phyloP scores from a whole-genome alignment of 805 yeast genomes.

The Yarrowia sp. region DNA sequence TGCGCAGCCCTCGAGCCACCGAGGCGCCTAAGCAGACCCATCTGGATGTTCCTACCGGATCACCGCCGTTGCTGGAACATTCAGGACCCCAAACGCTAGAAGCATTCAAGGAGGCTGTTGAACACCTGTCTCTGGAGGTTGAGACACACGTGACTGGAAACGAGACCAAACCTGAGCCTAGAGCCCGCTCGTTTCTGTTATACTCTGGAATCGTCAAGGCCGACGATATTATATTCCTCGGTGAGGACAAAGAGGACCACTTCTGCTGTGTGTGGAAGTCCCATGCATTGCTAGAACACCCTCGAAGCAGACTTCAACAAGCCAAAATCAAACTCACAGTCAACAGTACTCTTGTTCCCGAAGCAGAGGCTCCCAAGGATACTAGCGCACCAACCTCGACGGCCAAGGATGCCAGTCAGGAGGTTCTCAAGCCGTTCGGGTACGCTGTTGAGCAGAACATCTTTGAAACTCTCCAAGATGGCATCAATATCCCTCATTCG shows the following conservation, averaged over 20 bases:
- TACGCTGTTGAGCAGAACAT: conserved; percentile 29
- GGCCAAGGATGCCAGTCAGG: conserved; percentile 8
- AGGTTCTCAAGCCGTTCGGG: conserved; percentile 23
- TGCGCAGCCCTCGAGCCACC: conserved; percentile 12
- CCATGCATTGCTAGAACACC: conserved; percentile 22
- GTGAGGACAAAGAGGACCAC: conserved; percentile 19
- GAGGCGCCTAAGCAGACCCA: conserved; percentile 16
- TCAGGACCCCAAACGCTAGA: conserved; percentile 20
- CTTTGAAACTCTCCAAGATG: conserved; percentile 23
- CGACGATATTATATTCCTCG: conserved; percentile 7
- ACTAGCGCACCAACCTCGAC: not conserved
- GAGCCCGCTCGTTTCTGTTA: conserved; percentile 19
- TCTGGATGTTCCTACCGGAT: conserved; percentile 12
- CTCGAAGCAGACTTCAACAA: conserved; percentile 29
- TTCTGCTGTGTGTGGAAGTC: conserved; percentile 35
- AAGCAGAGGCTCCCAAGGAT: conserved; percentile 11
- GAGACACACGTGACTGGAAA: conserved; percentile 34
- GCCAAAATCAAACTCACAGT: conserved; percentile 27
- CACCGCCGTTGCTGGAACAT: conserved; percentile 3
- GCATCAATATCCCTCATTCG: conserved; percentile 17
- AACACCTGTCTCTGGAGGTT: conserved; percentile 24
- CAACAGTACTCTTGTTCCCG: conserved; percentile 28
- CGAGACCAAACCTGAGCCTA: conserved; percentile 31
- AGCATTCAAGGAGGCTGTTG: conserved; percentile 20
- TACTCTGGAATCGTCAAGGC: conserved; percentile 31